phyloP scores from a whole-genome alignment of 83 land plant genomes.

The Picea mariana region DNA sequence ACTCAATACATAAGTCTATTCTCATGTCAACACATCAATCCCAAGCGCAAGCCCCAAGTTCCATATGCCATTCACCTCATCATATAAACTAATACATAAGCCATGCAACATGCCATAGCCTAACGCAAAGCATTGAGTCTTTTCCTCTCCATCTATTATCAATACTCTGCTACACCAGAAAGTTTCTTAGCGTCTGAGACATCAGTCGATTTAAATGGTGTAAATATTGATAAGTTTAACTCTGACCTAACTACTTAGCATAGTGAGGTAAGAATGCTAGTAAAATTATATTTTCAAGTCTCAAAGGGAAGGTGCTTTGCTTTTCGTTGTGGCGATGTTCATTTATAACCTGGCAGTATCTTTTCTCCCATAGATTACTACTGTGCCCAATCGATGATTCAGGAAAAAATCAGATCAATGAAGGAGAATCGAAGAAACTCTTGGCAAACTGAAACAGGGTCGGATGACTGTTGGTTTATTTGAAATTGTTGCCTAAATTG shows the following conservation, averaged over 20 bases:
- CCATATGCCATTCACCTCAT: no score
- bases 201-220: slow-evolving; percentile 65
- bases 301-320: slow-evolving; percentile 89
- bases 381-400: slow-evolving; percentile 23
- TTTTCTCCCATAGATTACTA: slow-evolving; percentile 78
- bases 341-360: slow-evolving; percentile 77
- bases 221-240: slow-evolving; percentile 46
- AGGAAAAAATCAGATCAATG: no score
- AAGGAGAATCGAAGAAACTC: no score
- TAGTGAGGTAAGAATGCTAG: slow-evolving; percentile 71
- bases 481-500: no score
- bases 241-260: slow-evolving; percentile 61
- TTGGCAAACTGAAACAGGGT: no score
- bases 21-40: no score
- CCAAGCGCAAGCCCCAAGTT: no score
- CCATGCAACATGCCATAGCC: no score
- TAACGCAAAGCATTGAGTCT: no score
- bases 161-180: slow-evolving; percentile 12
- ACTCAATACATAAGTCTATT: no score
- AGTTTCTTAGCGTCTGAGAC: slow-evolving; percentile 28
- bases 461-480: no score
- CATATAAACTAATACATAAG: no score
- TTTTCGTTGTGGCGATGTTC: slow-evolving; percentile 78
- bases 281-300: slow-evolving; percentile 77
- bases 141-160: slow-evolving; percentile 23